Evolutionary conservation across 2,329 filamentous ascomycete genomes (phyloP).

Genomic region (Ophiostoma perfectum): DNA sequence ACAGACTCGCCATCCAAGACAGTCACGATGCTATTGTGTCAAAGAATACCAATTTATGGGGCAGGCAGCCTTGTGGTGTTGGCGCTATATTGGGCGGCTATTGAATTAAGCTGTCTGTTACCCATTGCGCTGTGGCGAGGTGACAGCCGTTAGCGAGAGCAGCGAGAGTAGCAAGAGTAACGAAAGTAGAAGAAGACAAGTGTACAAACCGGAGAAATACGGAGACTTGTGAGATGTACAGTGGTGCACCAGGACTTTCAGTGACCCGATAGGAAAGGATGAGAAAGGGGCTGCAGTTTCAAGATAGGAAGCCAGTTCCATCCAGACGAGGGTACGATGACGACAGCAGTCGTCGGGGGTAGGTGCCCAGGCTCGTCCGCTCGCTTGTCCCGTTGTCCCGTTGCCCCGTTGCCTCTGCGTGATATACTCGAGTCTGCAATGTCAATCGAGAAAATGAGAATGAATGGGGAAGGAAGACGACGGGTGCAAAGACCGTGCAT

Average conservation of each 20-base stretch:
- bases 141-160: too few species aligned
- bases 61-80: background rate
- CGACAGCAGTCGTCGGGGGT: too few species aligned
- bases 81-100: background rate
- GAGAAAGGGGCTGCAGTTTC: too few species aligned
- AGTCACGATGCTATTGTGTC: background rate
- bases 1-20: background rate
- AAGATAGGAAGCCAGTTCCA: too few species aligned
- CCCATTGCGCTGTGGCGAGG: too few species aligned
- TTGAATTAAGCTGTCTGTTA: background rate
- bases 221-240: background rate
- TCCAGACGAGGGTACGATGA: too few species aligned
- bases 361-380: too few species aligned
- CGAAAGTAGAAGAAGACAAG: constrained; percentile 1
- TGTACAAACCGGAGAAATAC: background rate
- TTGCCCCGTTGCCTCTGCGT: too few species aligned
- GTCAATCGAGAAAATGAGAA: background rate
- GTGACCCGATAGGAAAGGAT: too few species aligned
- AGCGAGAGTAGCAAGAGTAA: background rate
- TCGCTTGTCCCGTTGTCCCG: too few species aligned
- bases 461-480: background rate
- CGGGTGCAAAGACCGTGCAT: background rate
- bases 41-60: background rate
- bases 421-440: too few species aligned
- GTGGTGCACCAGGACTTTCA: too few species aligned